phyloP scores from a whole-genome alignment of 2,329 filamentous ascomycete species.

The Leptographium wingfieldii region DNA sequence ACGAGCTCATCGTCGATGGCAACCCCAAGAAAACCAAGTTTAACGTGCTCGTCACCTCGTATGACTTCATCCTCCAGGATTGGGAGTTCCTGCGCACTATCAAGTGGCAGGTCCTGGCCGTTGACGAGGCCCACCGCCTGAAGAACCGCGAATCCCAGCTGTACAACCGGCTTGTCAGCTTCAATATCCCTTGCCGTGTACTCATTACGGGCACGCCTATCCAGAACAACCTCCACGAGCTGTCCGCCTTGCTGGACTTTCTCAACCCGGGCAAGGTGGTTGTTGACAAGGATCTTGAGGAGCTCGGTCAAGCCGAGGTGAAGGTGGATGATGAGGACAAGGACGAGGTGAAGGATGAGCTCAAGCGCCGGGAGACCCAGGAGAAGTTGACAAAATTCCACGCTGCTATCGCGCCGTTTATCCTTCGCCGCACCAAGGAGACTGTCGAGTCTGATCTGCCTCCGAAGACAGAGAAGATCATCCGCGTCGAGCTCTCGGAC shows the following conservation, averaged over 20 bases:
- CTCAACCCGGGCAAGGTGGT: conserved; percentile 87
- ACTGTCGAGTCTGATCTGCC: conserved; percentile 95
- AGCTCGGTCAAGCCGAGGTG: conserved; percentile 40
- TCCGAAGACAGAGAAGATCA: conserved; percentile 97
- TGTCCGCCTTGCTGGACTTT: conserved; percentile 89
- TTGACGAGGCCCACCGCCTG: conserved; percentile 91
- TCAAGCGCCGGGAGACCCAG: conserved; percentile 60
- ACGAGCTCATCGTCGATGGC: conserved; percentile 76
- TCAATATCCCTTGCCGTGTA: conserved; percentile 77
- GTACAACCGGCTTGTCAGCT: conserved; percentile 73
- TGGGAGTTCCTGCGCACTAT: conserved; percentile 73
- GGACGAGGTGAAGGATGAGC: conserved; percentile 17
- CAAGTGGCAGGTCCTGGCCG: conserved; percentile 94
- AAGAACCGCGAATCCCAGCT: conserved; percentile 95
- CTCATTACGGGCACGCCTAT: conserved; percentile 96
- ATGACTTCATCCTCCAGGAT: conserved; percentile 88
- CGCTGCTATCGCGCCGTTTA: conserved; percentile 79
- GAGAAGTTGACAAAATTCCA: conserved; percentile 80
- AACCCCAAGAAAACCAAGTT: conserved; percentile 88
- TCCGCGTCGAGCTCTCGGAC: conserved; percentile 92
- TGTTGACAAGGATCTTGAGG: conserved; percentile 84
- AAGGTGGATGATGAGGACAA: conserved; percentile 18
- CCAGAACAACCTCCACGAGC: conserved; percentile 88
- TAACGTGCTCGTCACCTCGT: conserved; percentile 94
- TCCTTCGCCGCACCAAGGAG: conserved; percentile 90